Conservation (phyloP, 192 early-diverging fungal genomes). For the Obelidium mucronatum region DNA sequence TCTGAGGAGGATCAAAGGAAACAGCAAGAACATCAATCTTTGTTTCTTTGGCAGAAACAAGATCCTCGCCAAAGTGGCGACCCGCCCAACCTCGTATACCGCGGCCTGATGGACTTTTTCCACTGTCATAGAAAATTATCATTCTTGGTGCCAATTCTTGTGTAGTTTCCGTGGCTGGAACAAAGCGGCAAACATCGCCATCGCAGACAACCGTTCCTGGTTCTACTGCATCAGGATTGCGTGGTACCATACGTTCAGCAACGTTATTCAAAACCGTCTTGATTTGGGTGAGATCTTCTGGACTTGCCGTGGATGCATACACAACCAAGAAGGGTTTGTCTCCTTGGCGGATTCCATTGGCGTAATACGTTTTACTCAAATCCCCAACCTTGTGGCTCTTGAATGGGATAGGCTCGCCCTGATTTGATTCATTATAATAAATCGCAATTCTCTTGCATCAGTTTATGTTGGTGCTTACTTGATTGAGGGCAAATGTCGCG, state of each 20-base stretch:
- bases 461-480: too few species aligned
- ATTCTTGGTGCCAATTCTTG: too few species aligned
- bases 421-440: background rate
- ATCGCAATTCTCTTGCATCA: background rate
- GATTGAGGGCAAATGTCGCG: background rate
- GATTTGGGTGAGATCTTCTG: background rate
- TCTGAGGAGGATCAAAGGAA: background rate
- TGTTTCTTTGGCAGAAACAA: background rate
- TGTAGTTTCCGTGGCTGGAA: too few species aligned
- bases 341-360: background rate
- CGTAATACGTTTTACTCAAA: background rate
- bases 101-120: background rate
- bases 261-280: background rate
- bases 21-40: background rate
- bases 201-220: too few species aligned
- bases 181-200: too few species aligned
- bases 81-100: background rate
- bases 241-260: background rate
- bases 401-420: background rate
- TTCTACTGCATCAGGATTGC: background rate
- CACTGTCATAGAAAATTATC: background rate
- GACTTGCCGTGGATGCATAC: background rate
- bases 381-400: background rate
- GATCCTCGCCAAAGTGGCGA: background rate
- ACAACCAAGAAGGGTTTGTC: background rate